Base-by-base conservation (phyloP, 148 eudicot species). In the Rhododendron simsii region DNA sequence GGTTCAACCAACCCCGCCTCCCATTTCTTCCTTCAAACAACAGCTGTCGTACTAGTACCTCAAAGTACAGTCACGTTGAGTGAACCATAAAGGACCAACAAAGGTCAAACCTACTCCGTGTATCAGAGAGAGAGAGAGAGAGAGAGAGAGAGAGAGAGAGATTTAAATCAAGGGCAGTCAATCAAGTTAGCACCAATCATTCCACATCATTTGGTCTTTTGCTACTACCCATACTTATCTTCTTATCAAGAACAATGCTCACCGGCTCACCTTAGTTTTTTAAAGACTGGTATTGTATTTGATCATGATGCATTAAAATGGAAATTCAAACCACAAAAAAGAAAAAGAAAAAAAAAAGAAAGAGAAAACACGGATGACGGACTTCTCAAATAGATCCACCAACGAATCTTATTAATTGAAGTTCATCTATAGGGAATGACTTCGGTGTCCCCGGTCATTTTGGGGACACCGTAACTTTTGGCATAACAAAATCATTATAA, bases 221-320 rank as follows among this genome's bases (percentile, higher is more conserved):
- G 83, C 71, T 21, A 81, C 51, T 26, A 81, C 28, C 63, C 26
- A 7, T 23, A 5, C 67, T 16, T 90, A 89, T 92, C 92, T 91
- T 90, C 87, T 87, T 85, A 89, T 89, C 88, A 85, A 86, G 87
- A 81, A 81, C 6, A 44, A 83, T 45, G 55, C 45, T 86, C 89
- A 90, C 88, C 86, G 86, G 88, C 91, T 91, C 90, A 88, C 79
- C 73, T 83, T 35, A 37, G 84, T 80, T 81, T 50, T 85, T 84
- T 81, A 73, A 82, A 45, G 14, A 85, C 47, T 88, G 90, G 90
- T 90, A 84, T 86, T 86, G 69, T 89, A 5, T 41, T 41, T 89
- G 90, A 88, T n/a, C n/a, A n/a, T 91, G 92, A 94, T 88, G 90
- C 80, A 63, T 63, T 63, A 63, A 63, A 63, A 63, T n/a, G 28